These are phyloP conservation scores for Pythium scleroteichum DNA, from an alignment of 352 stramenopile genomes.

Conservation along the genomic window DNA sequence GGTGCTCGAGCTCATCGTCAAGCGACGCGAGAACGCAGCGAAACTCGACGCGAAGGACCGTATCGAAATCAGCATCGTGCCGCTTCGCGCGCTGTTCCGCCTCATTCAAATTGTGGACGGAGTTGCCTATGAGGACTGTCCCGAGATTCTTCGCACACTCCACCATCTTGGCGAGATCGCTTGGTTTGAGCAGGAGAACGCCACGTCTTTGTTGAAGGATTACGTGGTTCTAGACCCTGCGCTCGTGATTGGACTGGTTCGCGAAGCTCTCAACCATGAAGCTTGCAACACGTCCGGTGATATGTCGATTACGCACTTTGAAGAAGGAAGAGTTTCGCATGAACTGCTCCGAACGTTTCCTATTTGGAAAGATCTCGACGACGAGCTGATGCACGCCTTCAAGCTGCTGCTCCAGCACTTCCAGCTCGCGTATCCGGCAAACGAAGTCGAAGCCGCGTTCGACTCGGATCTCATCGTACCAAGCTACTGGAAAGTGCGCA, in stretches of 20 bases:
- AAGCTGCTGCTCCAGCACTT: conserved; percentile 29
- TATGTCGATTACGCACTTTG: conserved; percentile 11
- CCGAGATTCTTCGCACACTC: conserved; percentile 16
- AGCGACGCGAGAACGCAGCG: neutral
- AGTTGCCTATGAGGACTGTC: conserved; percentile 14
- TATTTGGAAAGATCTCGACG: conserved; percentile 17
- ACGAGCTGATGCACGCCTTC: conserved; percentile 23
- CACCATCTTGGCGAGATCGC: conserved; percentile 24
- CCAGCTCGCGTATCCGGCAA: conserved; percentile 27
- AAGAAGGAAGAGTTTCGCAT: conserved; percentile 21
- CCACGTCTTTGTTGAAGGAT: conserved; percentile 11
- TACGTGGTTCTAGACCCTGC: conserved; percentile 25
- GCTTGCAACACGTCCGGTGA: conserved; percentile 9
- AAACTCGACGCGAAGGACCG: conserved; percentile 5
- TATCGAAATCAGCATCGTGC: conserved; percentile 21
- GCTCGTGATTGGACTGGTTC: conserved; percentile 33
- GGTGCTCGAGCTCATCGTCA: conserved; percentile 10
- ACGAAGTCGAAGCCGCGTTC: conserved; percentile 9
- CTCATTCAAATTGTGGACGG: conserved; percentile 11
- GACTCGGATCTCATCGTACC: conserved; percentile 28
- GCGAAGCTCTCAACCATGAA: conserved; percentile 23
- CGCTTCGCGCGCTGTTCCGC: conserved; percentile 8
- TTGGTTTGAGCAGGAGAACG: conserved; percentile 22
- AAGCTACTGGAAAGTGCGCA: conserved; percentile 26
- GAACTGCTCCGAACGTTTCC: conserved; percentile 10